These are phyloP conservation scores for Penicillium riverlandense DNA, from an alignment of 495 filamentous ascomycete species.

Conservation along the genomic window DNA sequence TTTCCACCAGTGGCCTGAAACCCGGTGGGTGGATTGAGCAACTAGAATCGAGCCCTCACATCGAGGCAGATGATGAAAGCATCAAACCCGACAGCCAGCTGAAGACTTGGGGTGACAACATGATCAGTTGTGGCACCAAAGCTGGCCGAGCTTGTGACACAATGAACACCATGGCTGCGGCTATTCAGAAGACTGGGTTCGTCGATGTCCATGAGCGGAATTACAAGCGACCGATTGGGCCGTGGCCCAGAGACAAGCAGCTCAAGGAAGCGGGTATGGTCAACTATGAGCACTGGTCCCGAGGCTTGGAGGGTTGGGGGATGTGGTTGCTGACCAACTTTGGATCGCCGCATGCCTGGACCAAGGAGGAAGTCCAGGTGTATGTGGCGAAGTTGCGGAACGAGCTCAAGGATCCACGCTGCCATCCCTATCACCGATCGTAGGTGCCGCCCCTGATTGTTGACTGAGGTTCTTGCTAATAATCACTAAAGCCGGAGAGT, in stretches of 20 bases:
- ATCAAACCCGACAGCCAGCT: slow-evolving; percentile 21
- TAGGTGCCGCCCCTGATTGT: background rate
- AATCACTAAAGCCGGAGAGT: background rate
- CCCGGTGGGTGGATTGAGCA: slow-evolving; percentile 50
- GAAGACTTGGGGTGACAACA: slow-evolving; percentile 2
- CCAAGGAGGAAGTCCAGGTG: slow-evolving; percentile 3
- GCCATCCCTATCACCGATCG: slow-evolving; percentile 5
- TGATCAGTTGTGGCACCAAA: slow-evolving; percentile 1
- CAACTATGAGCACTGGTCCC: slow-evolving; percentile 5
- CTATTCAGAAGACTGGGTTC: slow-evolving; percentile 24
- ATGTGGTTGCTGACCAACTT: slow-evolving; percentile 3
- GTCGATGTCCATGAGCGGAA: slow-evolving; percentile 11
- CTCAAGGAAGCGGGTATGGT: slow-evolving; percentile 8
- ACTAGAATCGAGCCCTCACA: slow-evolving; percentile 32
- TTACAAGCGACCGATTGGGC: slow-evolving; percentile 9
- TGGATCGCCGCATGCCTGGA: background rate
- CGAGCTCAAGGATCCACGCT: slow-evolving; percentile 3
- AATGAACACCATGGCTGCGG: slow-evolving; percentile 4
- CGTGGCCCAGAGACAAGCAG: slow-evolving; percentile 9
- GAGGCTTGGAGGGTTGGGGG: slow-evolving; percentile 13
- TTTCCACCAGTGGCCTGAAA: slow-evolving; percentile 9
- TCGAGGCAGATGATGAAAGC: slow-evolving; percentile 34
- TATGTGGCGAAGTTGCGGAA: slow-evolving; percentile 5
- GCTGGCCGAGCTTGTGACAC: slow-evolving; percentile 1
- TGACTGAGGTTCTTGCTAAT: background rate